Conservation (phyloP, 352 stramenopile species). For the Pelagophyceae sp. region DNA sequence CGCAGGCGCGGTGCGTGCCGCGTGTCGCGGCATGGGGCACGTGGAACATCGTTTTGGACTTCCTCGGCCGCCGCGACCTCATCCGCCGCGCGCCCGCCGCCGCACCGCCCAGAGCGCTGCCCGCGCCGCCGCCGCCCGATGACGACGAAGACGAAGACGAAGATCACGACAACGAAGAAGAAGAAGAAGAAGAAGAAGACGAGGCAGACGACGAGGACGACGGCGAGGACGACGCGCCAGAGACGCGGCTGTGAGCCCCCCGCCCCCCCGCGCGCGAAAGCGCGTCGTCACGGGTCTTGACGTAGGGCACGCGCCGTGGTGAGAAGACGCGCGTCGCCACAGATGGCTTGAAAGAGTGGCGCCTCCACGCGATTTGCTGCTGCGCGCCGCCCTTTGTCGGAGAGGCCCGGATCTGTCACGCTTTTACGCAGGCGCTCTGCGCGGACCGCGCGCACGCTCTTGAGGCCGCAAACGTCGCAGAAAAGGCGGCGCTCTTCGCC, state of each 20-base stretch:
- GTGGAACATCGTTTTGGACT: too few relatives aligned
- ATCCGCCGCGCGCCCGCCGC: too few relatives aligned
- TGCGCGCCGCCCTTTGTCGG: background rate
- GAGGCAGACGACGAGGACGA: background rate
- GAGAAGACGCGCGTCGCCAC: too few relatives aligned
- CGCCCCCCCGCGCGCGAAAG: too few relatives aligned
- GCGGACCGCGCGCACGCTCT: background rate
- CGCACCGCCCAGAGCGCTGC: too few relatives aligned
- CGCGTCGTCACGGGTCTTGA: background rate
- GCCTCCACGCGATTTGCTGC: background rate
- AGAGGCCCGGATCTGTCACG: background rate
- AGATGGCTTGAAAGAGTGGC: too few relatives aligned
- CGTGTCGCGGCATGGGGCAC: too few relatives aligned
- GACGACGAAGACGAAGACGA: background rate
- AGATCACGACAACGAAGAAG: background rate
- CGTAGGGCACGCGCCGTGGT: background rate
- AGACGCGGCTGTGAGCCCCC: background rate
- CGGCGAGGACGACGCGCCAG: background rate
- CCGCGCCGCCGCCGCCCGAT: too few relatives aligned
- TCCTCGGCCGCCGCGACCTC: too few relatives aligned
- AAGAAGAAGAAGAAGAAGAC: background rate
- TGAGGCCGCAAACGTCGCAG: slow-evolving; percentile 1
- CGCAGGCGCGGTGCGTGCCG: too few relatives aligned
- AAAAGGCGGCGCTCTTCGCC: background rate
- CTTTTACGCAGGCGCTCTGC: background rate